phyloP scores from a whole-genome alignment of 2,329 filamentous ascomycete species.

The Coniochaeta pulveracea region DNA sequence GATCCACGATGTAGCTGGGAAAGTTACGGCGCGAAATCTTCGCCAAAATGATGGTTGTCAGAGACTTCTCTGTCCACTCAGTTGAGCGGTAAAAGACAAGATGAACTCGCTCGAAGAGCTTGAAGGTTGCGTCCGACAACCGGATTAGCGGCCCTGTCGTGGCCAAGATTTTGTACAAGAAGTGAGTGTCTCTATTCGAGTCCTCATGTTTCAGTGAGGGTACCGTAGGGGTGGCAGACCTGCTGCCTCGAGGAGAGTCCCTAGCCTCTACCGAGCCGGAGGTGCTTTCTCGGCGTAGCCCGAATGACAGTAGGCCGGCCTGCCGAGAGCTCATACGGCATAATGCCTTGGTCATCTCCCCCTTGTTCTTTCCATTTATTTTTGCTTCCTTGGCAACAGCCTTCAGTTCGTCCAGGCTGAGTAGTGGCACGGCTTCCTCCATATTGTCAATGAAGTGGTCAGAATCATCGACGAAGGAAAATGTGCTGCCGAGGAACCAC shows the following conservation, averaged over 20 bases:
- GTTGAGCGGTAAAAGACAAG: constrained; percentile 93
- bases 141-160: constrained; percentile 77
- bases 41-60: constrained; percentile 88
- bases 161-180: constrained; percentile 63
- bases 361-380: constrained; percentile 78
- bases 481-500: constrained; percentile 38
- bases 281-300: constrained; percentile 53
- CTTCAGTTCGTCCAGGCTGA: constrained; percentile 85
- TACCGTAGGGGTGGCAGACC: neutral
- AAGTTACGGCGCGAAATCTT: constrained; percentile 84
- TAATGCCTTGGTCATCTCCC: constrained; percentile 64
- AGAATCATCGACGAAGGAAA: constrained; percentile 73
- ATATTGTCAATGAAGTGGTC: constrained; percentile 62
- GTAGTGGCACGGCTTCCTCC: constrained; percentile 70
- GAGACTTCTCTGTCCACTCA: constrained; percentile 93
- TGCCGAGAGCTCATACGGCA: constrained; percentile 65
- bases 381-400: constrained; percentile 74
- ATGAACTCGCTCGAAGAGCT: constrained; percentile 87
- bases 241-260: constrained; percentile 27
- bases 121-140: constrained; percentile 59
- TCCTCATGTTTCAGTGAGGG: constrained; percentile 26
- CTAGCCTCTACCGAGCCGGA: constrained; percentile 30
- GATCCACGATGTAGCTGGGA: constrained; percentile 78
- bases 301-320: constrained; percentile 58
- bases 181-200: constrained; percentile 61